These are phyloP conservation scores for Paramyrothecium roridum DNA, from an alignment of 2,329 filamentous ascomycete genomes.

Conservation along the genomic window DNA sequence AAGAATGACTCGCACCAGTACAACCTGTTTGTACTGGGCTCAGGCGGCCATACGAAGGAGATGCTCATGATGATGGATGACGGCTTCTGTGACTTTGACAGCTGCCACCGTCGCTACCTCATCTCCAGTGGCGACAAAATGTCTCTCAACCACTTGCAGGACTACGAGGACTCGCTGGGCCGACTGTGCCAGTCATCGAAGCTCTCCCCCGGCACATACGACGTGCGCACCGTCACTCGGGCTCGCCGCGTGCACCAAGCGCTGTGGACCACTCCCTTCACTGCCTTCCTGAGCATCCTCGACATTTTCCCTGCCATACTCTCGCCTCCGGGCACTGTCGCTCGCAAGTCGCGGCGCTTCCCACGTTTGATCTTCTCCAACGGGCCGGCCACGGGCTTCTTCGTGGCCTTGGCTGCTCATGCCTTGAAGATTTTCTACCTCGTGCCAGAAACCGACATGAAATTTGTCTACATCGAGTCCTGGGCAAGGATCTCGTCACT, in stretches of 20 bases:
- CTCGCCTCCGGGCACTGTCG: slow-evolving; percentile 21
- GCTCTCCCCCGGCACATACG: slow-evolving; percentile 47
- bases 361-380: slow-evolving; percentile 83
- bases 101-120: slow-evolving; percentile 75
- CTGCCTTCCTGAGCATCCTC: slow-evolving; percentile 62
- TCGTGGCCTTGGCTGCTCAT: slow-evolving; percentile 57
- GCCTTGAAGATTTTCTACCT: slow-evolving; percentile 42
- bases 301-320: slow-evolving; percentile 57
- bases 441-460: slow-evolving; percentile 54
- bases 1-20: slow-evolving; percentile 35
- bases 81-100: slow-evolving; percentile 46
- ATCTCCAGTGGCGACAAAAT: slow-evolving; percentile 70
- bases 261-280: slow-evolving; percentile 68
- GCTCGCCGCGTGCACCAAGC: slow-evolving; percentile 82
- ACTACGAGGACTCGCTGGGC: slow-evolving; percentile 32
- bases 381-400: slow-evolving; percentile 83
- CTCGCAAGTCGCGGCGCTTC: slow-evolving; percentile 31
- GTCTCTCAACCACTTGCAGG: slow-evolving; percentile 67
- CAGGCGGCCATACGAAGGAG: slow-evolving; percentile 91
- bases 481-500: slow-evolving; percentile 82
- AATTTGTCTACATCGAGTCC: slow-evolving; percentile 84
- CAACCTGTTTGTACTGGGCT: slow-evolving; percentile 80
- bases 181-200: slow-evolving; percentile 11
- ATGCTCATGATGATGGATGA: slow-evolving; percentile 80
- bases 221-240: slow-evolving; percentile 67